Conservation (phyloP, 495 filamentous ascomycete genomes). For the Niebla homalea region DNA sequence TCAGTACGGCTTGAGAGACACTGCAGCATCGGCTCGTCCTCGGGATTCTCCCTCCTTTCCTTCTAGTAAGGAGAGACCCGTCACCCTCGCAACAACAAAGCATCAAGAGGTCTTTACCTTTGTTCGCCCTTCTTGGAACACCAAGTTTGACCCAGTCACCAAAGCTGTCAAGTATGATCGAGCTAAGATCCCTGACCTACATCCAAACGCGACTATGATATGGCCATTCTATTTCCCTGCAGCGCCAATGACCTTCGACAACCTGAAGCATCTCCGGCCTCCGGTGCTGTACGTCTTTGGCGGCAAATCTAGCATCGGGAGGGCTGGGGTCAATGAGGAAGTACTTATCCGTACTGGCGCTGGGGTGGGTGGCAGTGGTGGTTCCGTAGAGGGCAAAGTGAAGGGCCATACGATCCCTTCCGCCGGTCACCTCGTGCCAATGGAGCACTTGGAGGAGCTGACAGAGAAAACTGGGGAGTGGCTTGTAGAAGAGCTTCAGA, state of each 20-base stretch:
- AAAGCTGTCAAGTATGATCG: constrained; percentile 24
- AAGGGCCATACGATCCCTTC: constrained; percentile 49
- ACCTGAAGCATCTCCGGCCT: constrained; percentile 58
- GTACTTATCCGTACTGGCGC: constrained; percentile 33
- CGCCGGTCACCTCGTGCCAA: constrained; percentile 70
- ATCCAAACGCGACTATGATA: constrained; percentile 23
- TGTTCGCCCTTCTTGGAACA: constrained; percentile 38
- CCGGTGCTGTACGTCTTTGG: constrained; percentile 78
- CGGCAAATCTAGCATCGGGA: constrained; percentile 46
- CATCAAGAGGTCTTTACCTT: constrained; percentile 53
- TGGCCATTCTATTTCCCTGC: constrained; percentile 71
- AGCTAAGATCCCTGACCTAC: constrained; percentile 34
- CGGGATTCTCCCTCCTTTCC: background rate
- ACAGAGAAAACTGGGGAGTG: constrained; percentile 50
- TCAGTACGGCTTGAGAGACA: constrained; percentile 46
- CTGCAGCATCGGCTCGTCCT: constrained; percentile 32
- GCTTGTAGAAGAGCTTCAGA: constrained; percentile 46
- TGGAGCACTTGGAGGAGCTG: constrained; percentile 57
- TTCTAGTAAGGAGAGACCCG: constrained; percentile 23
- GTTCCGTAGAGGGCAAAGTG: constrained; percentile 50
- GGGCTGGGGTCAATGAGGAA: constrained; percentile 32
- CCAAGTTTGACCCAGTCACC: constrained; percentile 20
- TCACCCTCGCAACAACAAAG: constrained; percentile 45
- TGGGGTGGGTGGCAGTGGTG: constrained; percentile 38
- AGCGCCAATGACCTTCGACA: constrained; percentile 42